These are phyloP conservation scores for Rhododendron mucronatum DNA, from an alignment of 148 eudicot species.

Conservation along the genomic window DNA sequence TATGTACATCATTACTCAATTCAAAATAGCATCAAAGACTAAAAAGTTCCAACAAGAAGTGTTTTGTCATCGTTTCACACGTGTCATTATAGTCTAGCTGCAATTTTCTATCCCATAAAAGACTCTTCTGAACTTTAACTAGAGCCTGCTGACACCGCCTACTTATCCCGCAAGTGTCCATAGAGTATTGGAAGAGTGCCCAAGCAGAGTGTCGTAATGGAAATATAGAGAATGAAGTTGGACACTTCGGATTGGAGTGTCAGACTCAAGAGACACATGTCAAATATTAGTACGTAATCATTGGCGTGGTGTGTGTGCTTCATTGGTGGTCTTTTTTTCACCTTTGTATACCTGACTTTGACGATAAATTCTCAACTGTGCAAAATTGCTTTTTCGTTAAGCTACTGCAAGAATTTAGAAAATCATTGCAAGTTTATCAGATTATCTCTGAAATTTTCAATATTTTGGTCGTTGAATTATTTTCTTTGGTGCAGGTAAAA, in stretches of 20 bases:
- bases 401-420: neutral
- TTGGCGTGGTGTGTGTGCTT: neutral
- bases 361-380: neutral
- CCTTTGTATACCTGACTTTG: neutral
- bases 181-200: neutral
- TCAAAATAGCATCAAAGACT: neutral
- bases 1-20: neutral
- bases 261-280: neutral
- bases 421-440: neutral
- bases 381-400: neutral
- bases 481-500: conserved; percentile 48
- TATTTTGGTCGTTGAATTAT: neutral
- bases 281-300: neutral
- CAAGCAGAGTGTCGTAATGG: neutral
- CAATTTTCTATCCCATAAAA: neutral
- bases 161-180: neutral
- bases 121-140: neutral
- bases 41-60: neutral
- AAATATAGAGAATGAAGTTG: neutral
- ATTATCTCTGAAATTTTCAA: neutral
- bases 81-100: neutral
- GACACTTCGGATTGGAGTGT: neutral
- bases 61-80: neutral
- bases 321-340: neutral
- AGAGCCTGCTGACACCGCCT: neutral